phyloP scores from a whole-genome alignment of 73 alveolate genomes.

The Diophrys sp. region DNA sequence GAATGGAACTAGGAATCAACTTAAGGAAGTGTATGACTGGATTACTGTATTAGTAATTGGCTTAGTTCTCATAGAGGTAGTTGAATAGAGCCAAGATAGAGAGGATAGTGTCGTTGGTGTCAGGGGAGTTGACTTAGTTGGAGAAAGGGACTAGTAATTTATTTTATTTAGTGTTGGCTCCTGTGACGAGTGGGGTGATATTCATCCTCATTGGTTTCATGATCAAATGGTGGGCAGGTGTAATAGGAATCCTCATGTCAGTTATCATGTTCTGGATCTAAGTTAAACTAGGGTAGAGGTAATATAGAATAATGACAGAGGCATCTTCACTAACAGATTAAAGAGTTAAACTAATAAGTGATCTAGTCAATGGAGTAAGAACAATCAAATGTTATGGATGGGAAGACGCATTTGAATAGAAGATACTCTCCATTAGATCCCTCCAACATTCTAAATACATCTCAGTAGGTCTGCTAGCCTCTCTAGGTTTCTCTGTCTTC shows the following conservation, averaged over 20 bases:
- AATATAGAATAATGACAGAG: background rate
- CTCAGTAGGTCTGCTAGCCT: no score
- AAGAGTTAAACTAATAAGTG: constrained; percentile 15
- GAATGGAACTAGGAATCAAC: no score
- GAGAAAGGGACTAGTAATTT: background rate
- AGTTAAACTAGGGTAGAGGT: background rate
- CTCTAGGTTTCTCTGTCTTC: no score
- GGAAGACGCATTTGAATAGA: constrained; percentile 16
- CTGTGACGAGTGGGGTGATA: background rate
- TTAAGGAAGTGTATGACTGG: constrained; percentile 2
- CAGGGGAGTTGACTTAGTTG: constrained; percentile 1
- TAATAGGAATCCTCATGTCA: background rate
- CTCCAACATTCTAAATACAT: no score
- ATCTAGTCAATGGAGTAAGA: constrained; percentile 30
- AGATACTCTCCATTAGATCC: no score
- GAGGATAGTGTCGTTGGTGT: constrained; percentile 5
- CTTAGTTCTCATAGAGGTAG: background rate
- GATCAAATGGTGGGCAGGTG: background rate
- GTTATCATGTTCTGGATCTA: background rate
- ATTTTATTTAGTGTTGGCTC: background rate
- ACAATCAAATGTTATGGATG: constrained; percentile 43
- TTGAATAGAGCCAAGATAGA: background rate
- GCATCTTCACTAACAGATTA: constrained; percentile 4
- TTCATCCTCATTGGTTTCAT: background rate
- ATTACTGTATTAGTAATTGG: background rate